Evolutionary conservation across 2,329 filamentous ascomycete species (phyloP), one percentile per base, ranked within the genome.

Genomic region (Fusarium napiforme): DNA sequence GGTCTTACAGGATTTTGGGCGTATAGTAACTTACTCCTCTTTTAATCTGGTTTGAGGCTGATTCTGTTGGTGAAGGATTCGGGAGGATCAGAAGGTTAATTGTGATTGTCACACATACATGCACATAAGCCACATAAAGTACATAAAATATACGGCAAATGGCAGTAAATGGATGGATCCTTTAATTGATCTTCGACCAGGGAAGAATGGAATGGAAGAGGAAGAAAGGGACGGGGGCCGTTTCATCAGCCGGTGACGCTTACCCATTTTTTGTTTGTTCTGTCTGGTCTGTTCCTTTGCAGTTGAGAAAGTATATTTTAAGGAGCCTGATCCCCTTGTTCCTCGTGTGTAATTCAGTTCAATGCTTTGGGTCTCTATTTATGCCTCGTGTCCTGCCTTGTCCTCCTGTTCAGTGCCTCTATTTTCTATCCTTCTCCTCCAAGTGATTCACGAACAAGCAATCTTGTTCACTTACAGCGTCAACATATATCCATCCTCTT

Each of bases 201-300:
- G 64, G 58, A 64, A 34, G 16, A 52, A 60, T 3, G 36, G 16
- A 52, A 60, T 3, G 36, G 10, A 19, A 18, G 7, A 21, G 37
- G 37, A 23, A 39, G 34, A 40, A 45, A 42, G 46, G 46, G 56
- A 69, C 14, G 36, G 59, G 60, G 55, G 43, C 37, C 40, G 71
- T 74, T 60, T 71, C 58, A 69, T 43, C 46, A 53, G 40, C 67
- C 55, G 46, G 68, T 69, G 49, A 69, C 58, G 50, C 26, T 49
- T 61, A 39, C 67, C 67, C 50, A 50, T 50, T 69, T 69, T 58
- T 56, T 70, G 52, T 53, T 65, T 55, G 46, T 55, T 70, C 52
- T 69, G 36, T 32, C 55, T 23, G 46, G 28, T 34, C 32, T 58
- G 52, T n/a, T 26, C 19, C 21, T 19, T 32, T 39, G 43, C 21